Conservation (phyloP, 495 filamentous ascomycete genomes). For the Daldinia vernicosa region DNA sequence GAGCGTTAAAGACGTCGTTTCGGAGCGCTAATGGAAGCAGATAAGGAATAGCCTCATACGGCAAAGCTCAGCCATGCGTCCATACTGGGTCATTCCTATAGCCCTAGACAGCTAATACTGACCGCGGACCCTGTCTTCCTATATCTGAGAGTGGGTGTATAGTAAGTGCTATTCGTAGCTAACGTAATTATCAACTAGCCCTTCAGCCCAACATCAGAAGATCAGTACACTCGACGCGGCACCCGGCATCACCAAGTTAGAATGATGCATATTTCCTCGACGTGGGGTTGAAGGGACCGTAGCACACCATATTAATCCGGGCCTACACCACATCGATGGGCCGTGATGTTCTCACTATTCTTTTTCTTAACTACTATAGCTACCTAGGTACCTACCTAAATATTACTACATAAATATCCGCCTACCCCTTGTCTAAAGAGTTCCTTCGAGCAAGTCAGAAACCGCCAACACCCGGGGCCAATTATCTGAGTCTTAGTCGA, state of each 20-base stretch:
- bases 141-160: constrained; percentile 17
- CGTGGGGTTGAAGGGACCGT: neutral
- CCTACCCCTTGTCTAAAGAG: neutral
- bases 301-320: constrained; percentile 15
- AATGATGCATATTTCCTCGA: neutral
- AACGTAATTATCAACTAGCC: neutral
- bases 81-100: neutral
- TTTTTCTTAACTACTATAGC: neutral
- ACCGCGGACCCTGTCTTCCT: constrained; percentile 2
- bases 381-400: neutral
- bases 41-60: constrained; percentile 14
- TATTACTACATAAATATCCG: neutral
- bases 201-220: constrained; percentile 17
- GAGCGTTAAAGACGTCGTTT: constrained; percentile 10
- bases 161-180: constrained; percentile 13
- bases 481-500: neutral
- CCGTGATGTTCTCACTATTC: constrained; percentile 3
- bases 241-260: neutral
- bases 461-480: neutral
- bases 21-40: constrained; percentile 12
- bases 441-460: neutral
- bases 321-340: neutral
- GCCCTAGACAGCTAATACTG: neutral
- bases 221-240: constrained; percentile 4
- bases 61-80: neutral